Conservation (phyloP, 1,284 basidiomycete species). For the Leccinum fallax region DNA sequence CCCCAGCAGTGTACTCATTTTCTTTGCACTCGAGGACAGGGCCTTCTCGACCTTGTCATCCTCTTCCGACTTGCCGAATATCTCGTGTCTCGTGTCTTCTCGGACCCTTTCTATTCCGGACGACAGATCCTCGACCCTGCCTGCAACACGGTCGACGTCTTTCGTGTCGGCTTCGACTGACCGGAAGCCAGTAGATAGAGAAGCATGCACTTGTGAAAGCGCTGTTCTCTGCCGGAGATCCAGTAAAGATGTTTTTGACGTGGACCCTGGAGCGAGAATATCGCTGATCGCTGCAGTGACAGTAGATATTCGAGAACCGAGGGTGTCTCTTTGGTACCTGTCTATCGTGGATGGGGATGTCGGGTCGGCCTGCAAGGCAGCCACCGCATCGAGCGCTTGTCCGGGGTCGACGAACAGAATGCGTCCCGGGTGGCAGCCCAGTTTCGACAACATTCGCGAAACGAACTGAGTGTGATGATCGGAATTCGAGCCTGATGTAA, state of each 20-base stretch:
- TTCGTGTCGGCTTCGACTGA: constrained; percentile 31
- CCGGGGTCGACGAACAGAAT: constrained; percentile 57
- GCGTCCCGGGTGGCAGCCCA: constrained; percentile 28
- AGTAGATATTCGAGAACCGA: constrained; percentile 56
- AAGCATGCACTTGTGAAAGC: constrained; percentile 37
- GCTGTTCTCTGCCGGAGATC: constrained; percentile 35
- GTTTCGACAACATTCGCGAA: constrained; percentile 19
- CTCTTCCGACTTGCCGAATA: constrained; percentile 43
- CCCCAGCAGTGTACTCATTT: constrained; percentile 56
- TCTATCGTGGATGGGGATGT: constrained; percentile 54
- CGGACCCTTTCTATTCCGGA: constrained; percentile 37
- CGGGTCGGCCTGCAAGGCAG: constrained; percentile 46
- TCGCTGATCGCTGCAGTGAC: constrained; percentile 45
- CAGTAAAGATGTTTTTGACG: constrained; percentile 6
- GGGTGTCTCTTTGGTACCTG: constrained; percentile 62
- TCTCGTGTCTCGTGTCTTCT: constrained; percentile 36
- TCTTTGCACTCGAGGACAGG: constrained; percentile 47
- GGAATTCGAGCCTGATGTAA: constrained; percentile 40
- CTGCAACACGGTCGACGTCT: constrained; percentile 36
- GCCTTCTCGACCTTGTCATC: constrained; percentile 48
- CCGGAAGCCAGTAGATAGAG: constrained; percentile 38
- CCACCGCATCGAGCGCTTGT: constrained; percentile 56
- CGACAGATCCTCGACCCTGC: constrained; percentile 35
- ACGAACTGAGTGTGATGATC: constrained; percentile 17
- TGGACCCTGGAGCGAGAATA: constrained; percentile 28